Evolutionary conservation across 2,329 filamentous ascomycete genomes (phyloP), one percentile per base, ranked within the genome.

Genomic region (Zymoseptoria passerinii): DNA sequence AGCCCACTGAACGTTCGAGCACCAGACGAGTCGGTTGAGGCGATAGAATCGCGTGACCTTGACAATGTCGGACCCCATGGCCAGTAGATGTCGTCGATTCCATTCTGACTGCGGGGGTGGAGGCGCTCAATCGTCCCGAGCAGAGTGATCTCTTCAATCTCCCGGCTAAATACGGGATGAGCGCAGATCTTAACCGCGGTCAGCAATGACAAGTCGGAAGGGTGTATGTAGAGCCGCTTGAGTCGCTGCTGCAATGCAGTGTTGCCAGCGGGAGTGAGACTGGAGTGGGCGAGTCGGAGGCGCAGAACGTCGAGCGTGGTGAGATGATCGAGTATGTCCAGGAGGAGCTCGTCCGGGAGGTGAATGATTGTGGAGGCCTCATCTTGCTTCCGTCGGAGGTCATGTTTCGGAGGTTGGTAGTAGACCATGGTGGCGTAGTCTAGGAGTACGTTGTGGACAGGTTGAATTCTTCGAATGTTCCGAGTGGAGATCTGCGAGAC

Each of bases 181-280:
- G 53, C 52, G 54, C 61, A 65, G 28, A 65, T 59, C 1, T 53
- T 40, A 8, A 58, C 29, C 1, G 57, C 58, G 16, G 28, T 28
- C 3, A 48, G 40, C 3, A 65, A n/a, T 7, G 61, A 57, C 6
- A 10, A 40, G 4, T 18, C 4, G 5, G 55, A 56, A 2, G 61
- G 63, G 19, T 64, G 61, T 8, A 66, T 35, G 55, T 66, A 66
- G 4, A 66, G 58, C 3, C 40, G 44, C n/a, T 56, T 61, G 18
- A 60, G 35, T n/a, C 55, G 55, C 7, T 48, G 19, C 4, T 53
- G 44, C 9, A 65, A 51, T 8, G 16, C 40, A 28, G 48, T 56
- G 48, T 13, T 55, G 49, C 57, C 60, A 2, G 44, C 50, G 9
- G 58, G 52, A 0, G 56, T 28, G 20, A 65, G 51, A 2, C 9